Percentiles rank a stretch among this genome's conserved stretches.
Conservation (phyloP, 352 stramenopile genomes). For the Globisporangium lucens region DNA sequence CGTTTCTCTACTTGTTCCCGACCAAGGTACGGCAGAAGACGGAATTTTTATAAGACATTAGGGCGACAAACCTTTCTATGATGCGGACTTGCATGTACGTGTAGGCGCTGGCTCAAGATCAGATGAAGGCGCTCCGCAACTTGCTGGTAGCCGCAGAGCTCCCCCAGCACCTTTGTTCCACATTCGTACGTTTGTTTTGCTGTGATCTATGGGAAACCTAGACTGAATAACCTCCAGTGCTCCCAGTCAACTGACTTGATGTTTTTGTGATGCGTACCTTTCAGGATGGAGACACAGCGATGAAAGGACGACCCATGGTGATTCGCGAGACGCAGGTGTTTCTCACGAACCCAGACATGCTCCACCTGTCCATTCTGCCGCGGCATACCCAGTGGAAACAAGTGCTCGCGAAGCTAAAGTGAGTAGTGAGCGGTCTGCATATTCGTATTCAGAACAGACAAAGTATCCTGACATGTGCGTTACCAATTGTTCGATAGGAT, state of each 20-base stretch:
- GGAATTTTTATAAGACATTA: no score
- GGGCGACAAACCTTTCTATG: neutral
- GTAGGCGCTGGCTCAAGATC: constrained; percentile 95
- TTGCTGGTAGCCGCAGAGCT: constrained; percentile 64
- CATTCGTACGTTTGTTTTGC: constrained; percentile 46
- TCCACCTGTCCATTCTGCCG: constrained; percentile 95
- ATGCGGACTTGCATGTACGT: neutral
- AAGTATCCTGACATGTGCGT: neutral
- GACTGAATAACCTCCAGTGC: neutral
- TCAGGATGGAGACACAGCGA: constrained; percentile 94
- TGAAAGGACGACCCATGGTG: constrained; percentile 84
- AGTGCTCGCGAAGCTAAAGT: constrained; percentile 90
- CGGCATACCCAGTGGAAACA: constrained; percentile 89
- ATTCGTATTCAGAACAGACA: neutral
- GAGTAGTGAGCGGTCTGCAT: constrained; percentile 18
- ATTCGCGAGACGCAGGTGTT: constrained; percentile 91
- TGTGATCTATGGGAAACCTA: neutral
- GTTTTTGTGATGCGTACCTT: neutral
- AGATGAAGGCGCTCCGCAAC: constrained; percentile 87
- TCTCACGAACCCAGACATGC: constrained; percentile 98
- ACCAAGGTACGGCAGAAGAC: constrained; percentile 80
- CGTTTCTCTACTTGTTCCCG: constrained; percentile 95
- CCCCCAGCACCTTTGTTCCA: constrained; percentile 46
- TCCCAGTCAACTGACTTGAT: neutral
- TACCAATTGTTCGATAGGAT: constrained; percentile 27